Evolutionary conservation across 1,139 yeast genomes (phyloP), one percentile per base, ranked within the genome.

Genomic region (Saccharomyces hybrid): DNA sequence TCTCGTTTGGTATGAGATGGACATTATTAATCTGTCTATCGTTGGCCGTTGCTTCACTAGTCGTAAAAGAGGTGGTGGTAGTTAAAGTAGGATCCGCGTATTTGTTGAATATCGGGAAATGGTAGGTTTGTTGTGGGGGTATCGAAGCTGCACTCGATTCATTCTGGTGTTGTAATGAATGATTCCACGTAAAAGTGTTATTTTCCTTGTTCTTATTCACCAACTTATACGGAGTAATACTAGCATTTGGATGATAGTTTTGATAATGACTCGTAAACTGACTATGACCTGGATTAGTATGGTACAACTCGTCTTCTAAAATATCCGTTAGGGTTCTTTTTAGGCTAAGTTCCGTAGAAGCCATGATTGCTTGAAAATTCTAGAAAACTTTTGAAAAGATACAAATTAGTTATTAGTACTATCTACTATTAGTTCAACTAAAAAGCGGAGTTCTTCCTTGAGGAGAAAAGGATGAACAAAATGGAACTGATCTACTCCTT

Each of bases 261-360:
- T 41, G 23, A 20, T 47, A 41, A 13, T 47, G 51, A 8, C 44
- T 51, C 9, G 31, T 26, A 31, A 38, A 47, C n/a, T 38, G 41
- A 13, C 31, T 32, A 7, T 49, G 32, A 27, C 28, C 38, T 20
- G 41, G 28, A 28, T 27, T 42, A 34, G 46, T 31, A 62, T 77
- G 82, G 59, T 79, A 80, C 54, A 84, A 70, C 64, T 84, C 89
- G 59, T 84, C 90, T 57, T 83, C 88, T 74, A 81, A 75, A 47
- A 81, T 77, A 60, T 81, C 86, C 38, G 83, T 79, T 56, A 80
- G 67, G 20, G 85, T 75, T 64, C 84, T 76, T 46, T 55, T 59
- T 52, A 64, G 55, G 26, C 61, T 56, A 46, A 66, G 55, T 53
- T 64, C 69, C 4, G 66, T 60, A 8, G 69, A 62, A 8, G 67